Evolutionary conservation across 2,329 filamentous ascomycete genomes (phyloP), one percentile per base, ranked within the genome.

Genomic region (Botrytis paeoniae): DNA sequence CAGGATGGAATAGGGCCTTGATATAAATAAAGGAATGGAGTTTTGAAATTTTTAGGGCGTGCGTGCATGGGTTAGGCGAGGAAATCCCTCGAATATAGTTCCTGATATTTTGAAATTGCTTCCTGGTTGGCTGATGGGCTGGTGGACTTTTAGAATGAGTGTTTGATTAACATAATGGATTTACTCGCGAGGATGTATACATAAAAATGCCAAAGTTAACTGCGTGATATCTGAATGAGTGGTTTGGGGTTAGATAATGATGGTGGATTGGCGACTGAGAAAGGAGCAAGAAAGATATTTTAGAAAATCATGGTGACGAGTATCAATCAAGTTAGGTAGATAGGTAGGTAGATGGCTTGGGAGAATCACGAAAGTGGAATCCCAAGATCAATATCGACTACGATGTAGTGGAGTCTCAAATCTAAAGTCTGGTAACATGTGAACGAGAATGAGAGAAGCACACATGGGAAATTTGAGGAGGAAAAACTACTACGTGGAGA

Each of bases 1-100:
- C 22, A 29, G 65, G 32, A 66, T 66, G 64, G 25, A 32, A 18
- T 37, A 29, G 45, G 35, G 25, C 14, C n/a, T 6, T 18, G 45
- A 41, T 12, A 57, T 25, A 57, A 32, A 57, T 57, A 57, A 39
- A 57, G 45, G 48, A 22, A 57, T 69, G 65, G 48, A 57, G 65
- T 69, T 68, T 29, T 54, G 45, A 37, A 18, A 20, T 37, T 54
- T 41, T 18, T 20, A 41, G 22, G 48, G 18, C 37, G n/a, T 32
- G n/a, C 37, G 18, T 32, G 48, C n/a, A 57, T 41, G 37, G n/a
- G 48, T 25, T 41, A 8, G 18, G 65, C 20, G 29, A 65, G 20
- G 29, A 37, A 35, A 7, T 10, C 16, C 14, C n/a, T 57, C 51
- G 14, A 57, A 29, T 22, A 14, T 22, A 32, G n/a, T 45, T 35